These are phyloP conservation scores for Geranomyces variabilis DNA, from an alignment of 192 early-diverging fungal species.

Conservation along the genomic window DNA sequence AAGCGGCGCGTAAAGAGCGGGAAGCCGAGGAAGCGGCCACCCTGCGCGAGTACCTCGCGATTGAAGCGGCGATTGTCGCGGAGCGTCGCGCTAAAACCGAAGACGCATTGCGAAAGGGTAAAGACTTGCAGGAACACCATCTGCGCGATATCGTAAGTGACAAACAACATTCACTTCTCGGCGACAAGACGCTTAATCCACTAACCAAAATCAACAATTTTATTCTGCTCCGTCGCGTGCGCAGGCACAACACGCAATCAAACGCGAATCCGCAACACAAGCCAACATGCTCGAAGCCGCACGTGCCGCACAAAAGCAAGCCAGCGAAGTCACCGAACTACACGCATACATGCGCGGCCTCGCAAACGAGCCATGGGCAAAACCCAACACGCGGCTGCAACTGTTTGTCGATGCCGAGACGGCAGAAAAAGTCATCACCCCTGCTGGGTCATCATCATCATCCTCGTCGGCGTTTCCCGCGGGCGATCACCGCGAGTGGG, in stretches of 20 bases:
- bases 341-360: conserved; percentile 35
- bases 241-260: neutral
- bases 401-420: conserved; percentile 26
- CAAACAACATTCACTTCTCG: neutral
- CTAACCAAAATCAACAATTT: neutral
- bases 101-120: conserved; percentile 11
- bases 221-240: neutral
- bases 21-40: conserved; percentile 8
- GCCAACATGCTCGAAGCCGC: neutral
- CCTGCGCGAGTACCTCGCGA: conserved; percentile 25
- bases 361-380: conserved; percentile 38
- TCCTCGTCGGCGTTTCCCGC: neutral
- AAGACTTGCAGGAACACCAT: conserved; percentile 30
- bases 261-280: neutral
- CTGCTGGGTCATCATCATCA: neutral
- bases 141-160: conserved; percentile 24
- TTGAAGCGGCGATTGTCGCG: conserved; percentile 6
- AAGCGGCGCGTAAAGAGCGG: conserved; percentile 13
- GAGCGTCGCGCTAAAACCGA: neutral
- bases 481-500: conserved; percentile 2
- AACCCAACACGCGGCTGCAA: conserved; percentile 37
- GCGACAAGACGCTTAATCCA: conserved; percentile 5
- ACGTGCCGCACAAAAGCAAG: neutral
- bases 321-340: conserved; percentile 9
- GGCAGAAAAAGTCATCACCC: neutral